Conservation (phyloP, 805 yeast species). For the Priceomyces fermenticarens region DNA sequence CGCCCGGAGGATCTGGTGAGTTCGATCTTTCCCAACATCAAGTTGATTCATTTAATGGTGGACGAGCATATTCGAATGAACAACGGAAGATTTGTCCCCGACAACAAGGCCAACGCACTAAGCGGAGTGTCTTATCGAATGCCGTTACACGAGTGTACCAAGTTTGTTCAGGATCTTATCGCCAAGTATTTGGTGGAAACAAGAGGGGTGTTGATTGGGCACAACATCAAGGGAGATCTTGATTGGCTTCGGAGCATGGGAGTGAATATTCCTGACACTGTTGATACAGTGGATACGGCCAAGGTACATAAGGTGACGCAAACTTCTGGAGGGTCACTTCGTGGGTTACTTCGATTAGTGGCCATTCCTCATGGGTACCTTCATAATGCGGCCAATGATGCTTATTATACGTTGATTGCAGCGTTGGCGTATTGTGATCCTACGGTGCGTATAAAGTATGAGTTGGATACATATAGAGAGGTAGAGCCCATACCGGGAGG, state of each 20-base stretch:
- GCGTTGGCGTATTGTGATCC: conserved; percentile 53
- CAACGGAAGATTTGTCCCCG: conserved; percentile 55
- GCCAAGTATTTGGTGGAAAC: conserved; percentile 36
- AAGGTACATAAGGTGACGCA: conserved; percentile 41
- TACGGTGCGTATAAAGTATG: conserved; percentile 17
- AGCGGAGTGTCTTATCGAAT: conserved; percentile 50
- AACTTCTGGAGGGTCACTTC: conserved; percentile 40
- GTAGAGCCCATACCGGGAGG: neutral
- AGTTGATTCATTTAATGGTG: conserved; percentile 43
- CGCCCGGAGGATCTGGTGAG: conserved; percentile 47
- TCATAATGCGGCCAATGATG: conserved; percentile 74
- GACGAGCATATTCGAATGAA: conserved; percentile 35
- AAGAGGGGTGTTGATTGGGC: conserved; percentile 54
- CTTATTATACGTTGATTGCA: conserved; percentile 57
- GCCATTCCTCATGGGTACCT: conserved; percentile 55
- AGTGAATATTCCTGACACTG: conserved; percentile 39
- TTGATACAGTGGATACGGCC: conserved; percentile 46
- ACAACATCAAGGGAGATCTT: conserved; percentile 54
- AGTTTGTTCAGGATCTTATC: conserved; percentile 41
- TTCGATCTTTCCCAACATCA: conserved; percentile 38
- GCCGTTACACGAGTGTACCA: conserved; percentile 29
- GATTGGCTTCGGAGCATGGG: conserved; percentile 47
- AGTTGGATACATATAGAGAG: conserved; percentile 15
- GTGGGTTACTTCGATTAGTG: conserved; percentile 43
- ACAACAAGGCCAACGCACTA: conserved; percentile 49